phyloP scores from a whole-genome alignment of 1,139 yeast genomes.

The Wickerhamomyces sp. region DNA sequence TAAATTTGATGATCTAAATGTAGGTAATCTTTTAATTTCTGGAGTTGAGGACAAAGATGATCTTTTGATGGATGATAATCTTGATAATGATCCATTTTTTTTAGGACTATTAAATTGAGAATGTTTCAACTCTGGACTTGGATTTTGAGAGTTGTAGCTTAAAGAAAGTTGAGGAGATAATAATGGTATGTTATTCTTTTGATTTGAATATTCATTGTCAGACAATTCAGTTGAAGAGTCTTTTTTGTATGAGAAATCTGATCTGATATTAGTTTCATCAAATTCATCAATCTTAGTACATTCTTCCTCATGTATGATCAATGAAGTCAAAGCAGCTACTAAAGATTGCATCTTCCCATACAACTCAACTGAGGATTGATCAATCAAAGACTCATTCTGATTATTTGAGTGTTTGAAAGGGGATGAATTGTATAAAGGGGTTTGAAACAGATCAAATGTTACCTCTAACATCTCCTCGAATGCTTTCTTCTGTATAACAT shows the following conservation, averaged over 20 bases:
- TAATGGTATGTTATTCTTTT: too few relatives aligned
- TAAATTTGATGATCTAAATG: not conserved
- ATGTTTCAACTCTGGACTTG: not conserved
- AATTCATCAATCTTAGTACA: slow-evolving; percentile 5
- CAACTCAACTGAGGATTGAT: slow-evolving; percentile 21
- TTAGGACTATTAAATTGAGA: not conserved
- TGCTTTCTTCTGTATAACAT: slow-evolving; percentile 13
- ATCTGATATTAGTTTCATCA: not conserved
- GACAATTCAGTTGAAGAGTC: slow-evolving; percentile 15
- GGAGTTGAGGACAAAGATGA: not conserved
- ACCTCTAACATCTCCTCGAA: slow-evolving; percentile 17
- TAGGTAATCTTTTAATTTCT: not conserved
- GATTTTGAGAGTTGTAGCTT: not conserved
- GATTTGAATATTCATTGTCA: slow-evolving; percentile 9
- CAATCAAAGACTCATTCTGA: slow-evolving; percentile 20
- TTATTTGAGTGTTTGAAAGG: not conserved
- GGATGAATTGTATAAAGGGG: slow-evolving; percentile 10
- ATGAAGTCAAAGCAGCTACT: slow-evolving; percentile 25
- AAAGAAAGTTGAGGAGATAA: too few relatives aligned
- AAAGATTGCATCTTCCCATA: slow-evolving; percentile 26
- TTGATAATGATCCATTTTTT: not conserved
- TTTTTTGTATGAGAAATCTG: not conserved
- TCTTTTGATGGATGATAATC: not conserved
- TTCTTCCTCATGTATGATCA: slow-evolving; percentile 24
- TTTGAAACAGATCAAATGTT: slow-evolving; percentile 26